Base-by-base conservation (phyloP, 805 yeast species). In the Saccharomycopsis capsularis region DNA sequence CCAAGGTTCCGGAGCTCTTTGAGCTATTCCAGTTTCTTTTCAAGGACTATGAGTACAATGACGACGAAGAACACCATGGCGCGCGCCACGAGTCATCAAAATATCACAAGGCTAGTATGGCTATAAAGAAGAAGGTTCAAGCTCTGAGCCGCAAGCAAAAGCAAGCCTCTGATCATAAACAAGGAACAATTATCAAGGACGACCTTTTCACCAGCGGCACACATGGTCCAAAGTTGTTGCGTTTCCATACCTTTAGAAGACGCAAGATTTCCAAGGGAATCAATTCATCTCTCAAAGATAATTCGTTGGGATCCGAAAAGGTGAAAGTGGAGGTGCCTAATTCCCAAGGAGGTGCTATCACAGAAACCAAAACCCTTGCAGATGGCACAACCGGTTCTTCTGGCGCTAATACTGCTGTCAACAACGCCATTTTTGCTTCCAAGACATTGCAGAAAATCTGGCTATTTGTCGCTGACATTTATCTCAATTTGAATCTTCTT, bases 401-500 rank as follows among this genome's bases (percentile, higher is more conserved):
- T n/a, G n/a, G n/a, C n/a, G 32, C 32, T 27, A 9, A 9, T 11
- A 13, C 19, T 9, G 5, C 15, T 16, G 38, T 11, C 7, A 9
- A 13, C n/a, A 16, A 34, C 38, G 5, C 15, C 7, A 16, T 46
- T 3, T 11, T 21, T 35, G 77, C 71, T 39, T 64, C 67, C 41
- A 61, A 57, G 22, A 58, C 78, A 7, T 60, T 81, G 41, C 87
- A 81, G 57, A 70, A 71, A 30, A 59, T 86, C 22, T 89, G 96
- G 96, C 61, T 89, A 44, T 78, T 88, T 76, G 73, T 86, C 0
- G 73, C 88, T 0, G 72, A 74, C 34, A 65, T 87, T 24, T 88
- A 86, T 60, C 66, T 75, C 57, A 74, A 76, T 51, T 71, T 75
- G 4, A 80, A 76, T 1, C 62, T 76, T 36, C 54, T 66, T 1